Evolutionary conservation across 495 filamentous ascomycete species (phyloP).

Genomic region (Jackrogersella multiformis): DNA sequence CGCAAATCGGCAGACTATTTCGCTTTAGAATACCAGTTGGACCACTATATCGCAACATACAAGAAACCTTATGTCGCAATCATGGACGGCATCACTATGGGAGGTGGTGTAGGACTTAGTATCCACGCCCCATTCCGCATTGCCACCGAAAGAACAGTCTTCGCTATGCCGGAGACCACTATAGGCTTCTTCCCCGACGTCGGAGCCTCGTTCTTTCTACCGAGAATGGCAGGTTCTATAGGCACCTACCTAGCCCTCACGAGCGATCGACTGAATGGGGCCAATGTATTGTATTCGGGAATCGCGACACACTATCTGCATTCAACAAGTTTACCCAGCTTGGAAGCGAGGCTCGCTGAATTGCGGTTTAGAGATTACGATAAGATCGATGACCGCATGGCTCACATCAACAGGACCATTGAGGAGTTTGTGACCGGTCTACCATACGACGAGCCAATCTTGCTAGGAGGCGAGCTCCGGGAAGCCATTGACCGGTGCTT

Average conservation of each 20-base stretch:
- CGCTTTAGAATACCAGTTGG: conserved; percentile 88
- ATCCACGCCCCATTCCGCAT: conserved; percentile 96
- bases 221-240: conserved; percentile 80
- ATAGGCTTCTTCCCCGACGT: conserved; percentile 99
- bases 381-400: conserved; percentile 65
- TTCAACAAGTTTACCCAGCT: conserved; percentile 79
- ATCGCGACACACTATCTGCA: conserved; percentile 95
- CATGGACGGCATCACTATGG: conserved; percentile 99
- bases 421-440: conserved; percentile 89
- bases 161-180: conserved; percentile 97
- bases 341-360: conserved; percentile 88
- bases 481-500: conserved; percentile 88
- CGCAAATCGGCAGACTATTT: conserved; percentile 83
- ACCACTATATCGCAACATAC: conserved; percentile 96
- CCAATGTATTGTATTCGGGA: conserved; percentile 83
- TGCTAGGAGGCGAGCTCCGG: conserved; percentile 70
- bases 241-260: conserved; percentile 95
- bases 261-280: conserved; percentile 79
- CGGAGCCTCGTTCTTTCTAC: conserved; percentile 93
- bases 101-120: conserved; percentile 92
- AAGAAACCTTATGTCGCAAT: conserved; percentile 91
- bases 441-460: conserved; percentile 72
- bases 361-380: conserved; percentile 83
- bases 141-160: conserved; percentile 92
- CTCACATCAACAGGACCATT: conserved; percentile 83